Base-by-base conservation (phyloP, 1,284 basidiomycete species). In the Papiliotrema laurentii region DNA sequence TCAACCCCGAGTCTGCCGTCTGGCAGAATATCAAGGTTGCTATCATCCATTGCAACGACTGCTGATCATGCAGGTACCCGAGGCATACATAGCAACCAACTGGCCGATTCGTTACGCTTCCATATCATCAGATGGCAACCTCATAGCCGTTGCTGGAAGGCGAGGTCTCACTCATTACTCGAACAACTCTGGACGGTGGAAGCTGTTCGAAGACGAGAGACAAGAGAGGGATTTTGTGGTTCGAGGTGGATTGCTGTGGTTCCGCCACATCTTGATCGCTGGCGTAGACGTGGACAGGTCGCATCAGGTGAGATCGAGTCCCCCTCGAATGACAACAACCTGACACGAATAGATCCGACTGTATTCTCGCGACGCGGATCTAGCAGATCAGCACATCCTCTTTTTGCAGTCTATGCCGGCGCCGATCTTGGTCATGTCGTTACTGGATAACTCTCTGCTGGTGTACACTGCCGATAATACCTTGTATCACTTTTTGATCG, bases 391-490 rank as follows among this genome's bases (percentile, higher is more conserved):
- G 55, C 88, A 89, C 55, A 82, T 93, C 27, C 78, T 97, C 11
- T 84, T 92, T 66, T 83, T 86, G 34, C 87, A 96, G 68, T 75
- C 83, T n/a, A 73, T 96, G 19, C 75, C 83, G 0, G 83, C 86
- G 0, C 83, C 87, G 0, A 84, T 93, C 33, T 79, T 94, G 24
- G 85, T 91, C 41, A 76, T 96, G 45, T 92, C 90, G 6, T 77
- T 97, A 5, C 88, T 97, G 50, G 96, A 97, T 73, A 96, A 94
- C 65, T 94, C 91, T 0, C 76, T 99, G n/a, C 80, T 99, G 41
- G 89, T 96, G 16, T 98, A 97, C 73, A 97, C 92, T 2, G 81
- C 84, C n/a, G 93, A 97, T 72, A 98, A 98, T 68, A 93, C 86
- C 25, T 78, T 99, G 43, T 84, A 84, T 61, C 96, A 99, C 73